Percentiles rank a stretch among this genome's conserved stretches.
These are phyloP conservation scores for Vigna radiata DNA, from an alignment of 306 rosid genomes.

Conservation along the genomic window DNA sequence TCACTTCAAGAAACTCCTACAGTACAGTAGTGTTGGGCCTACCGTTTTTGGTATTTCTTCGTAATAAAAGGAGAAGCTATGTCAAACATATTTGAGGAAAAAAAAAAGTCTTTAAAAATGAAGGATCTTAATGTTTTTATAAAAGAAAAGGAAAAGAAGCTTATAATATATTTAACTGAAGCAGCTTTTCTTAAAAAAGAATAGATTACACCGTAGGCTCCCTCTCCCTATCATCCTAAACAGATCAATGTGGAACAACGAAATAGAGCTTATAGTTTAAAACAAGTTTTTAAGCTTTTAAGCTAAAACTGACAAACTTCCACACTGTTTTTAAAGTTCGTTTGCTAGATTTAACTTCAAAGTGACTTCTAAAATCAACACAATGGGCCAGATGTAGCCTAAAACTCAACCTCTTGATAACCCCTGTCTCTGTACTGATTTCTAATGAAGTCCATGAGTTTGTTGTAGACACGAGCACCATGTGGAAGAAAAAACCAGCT, in stretches of 20 bases:
- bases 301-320: not conserved
- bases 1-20: slow-evolving; percentile 38
- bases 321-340: not conserved
- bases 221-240: not conserved
- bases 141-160: not conserved
- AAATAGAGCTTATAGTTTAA: not conserved
- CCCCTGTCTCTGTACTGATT: slow-evolving; percentile 85
- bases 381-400: not conserved
- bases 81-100: not conserved
- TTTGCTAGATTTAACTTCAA: not conserved
- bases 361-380: not conserved
- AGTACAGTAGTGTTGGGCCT: not conserved
- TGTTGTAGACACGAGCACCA: slow-evolving; percentile 86
- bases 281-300: not conserved
- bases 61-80: not conserved
- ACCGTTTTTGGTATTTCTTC: not conserved
- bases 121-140: not conserved
- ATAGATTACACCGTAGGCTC: not conserved
- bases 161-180: not conserved
- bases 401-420: slow-evolving; percentile 78
- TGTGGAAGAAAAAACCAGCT: slow-evolving; percentile 98
- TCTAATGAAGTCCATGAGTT: slow-evolving; percentile 74
- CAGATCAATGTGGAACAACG: not conserved
- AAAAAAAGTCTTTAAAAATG: not conserved
- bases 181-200: not conserved